Evolutionary conservation across 2,329 filamentous ascomycete genomes (phyloP).

Genomic region (Colletotrichum melonis): DNA sequence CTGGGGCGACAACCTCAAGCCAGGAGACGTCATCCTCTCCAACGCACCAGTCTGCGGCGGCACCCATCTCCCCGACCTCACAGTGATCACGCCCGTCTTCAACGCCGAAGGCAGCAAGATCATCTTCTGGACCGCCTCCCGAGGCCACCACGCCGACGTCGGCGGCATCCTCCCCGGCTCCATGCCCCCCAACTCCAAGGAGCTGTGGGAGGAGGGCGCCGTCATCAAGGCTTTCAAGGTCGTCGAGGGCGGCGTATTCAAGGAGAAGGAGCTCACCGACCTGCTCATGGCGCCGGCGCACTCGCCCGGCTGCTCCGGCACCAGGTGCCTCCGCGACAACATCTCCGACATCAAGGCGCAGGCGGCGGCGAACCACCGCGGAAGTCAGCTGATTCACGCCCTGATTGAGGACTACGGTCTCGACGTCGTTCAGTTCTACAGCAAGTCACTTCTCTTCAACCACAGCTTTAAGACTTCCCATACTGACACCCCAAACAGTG

Average conservation of each 20-base stretch:
- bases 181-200: slow-evolving; percentile 81
- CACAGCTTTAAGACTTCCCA: no score
- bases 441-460: not conserved
- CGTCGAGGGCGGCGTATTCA: slow-evolving; percentile 80
- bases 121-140: slow-evolving; percentile 68
- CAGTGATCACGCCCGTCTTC: slow-evolving; percentile 50
- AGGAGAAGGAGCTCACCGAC: slow-evolving; percentile 80
- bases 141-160: slow-evolving; percentile 81
- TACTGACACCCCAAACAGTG: slow-evolving; percentile 54
- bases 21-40: slow-evolving; percentile 50
- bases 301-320: slow-evolving; percentile 81
- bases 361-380: slow-evolving; percentile 87
- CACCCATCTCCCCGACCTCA: slow-evolving; percentile 53
- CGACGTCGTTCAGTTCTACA: slow-evolving; percentile 73
- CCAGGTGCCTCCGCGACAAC: slow-evolving; percentile 83
- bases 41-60: slow-evolving; percentile 48
- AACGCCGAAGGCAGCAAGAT: slow-evolving; percentile 52
- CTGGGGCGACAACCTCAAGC: slow-evolving; percentile 63
- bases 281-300: slow-evolving; percentile 79
- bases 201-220: slow-evolving; percentile 73
- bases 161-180: slow-evolving; percentile 85
- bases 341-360: slow-evolving; percentile 89
- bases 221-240: slow-evolving; percentile 76
- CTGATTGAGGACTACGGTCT: slow-evolving; percentile 81
- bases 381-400: slow-evolving; percentile 78